Base-by-base conservation (phyloP, 108 stramenopile genomes). In the Cyclostephanos tholiformis region DNA sequence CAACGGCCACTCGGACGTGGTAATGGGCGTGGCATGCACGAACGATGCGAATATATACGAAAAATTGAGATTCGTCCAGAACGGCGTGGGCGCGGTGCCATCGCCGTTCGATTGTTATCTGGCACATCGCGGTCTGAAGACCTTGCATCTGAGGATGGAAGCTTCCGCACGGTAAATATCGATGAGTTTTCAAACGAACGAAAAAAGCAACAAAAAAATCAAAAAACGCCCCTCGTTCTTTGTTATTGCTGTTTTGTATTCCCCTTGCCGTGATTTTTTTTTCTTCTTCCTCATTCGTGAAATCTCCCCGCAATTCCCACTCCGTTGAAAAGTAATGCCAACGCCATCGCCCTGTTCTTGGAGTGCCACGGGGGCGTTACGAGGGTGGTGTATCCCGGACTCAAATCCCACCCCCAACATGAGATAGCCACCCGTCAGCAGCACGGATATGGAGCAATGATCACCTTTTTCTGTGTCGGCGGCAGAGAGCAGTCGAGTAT, bases 31-130 rank as follows among this genome's bases (percentile, higher is more conserved):
- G 29, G 93, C 91, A 2, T 85, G 91, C 52, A 79, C 87, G 44
- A 91, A 91, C 74, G 30, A 74, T 52, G 87, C 84, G 16, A 76
- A 80, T 23, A 52, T 96, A 12, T 80, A 88, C 29, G 77, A 89
- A 65, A 74, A 83, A 49, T 74, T 97, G 19, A 57, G 90, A 44
- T 95, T 95, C 68, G 77, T 81, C 39, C 97, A 98, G 74, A 97
- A 97, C 74, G 89, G 91, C 19, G 81, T 92, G 19, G 97, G 96
- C n/a, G 92, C 93, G 12, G 95, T 96, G 14, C 95, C 94, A 14
- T 83, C 85, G 20, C 95, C 97, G 4, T 95, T 93, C 75, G 97
- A 96, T 68, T 90, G 91, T 71, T 97, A 86, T 72, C 68, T 96
- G 66, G 92, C 93, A 51, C 88, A 93, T 69, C 74, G 97, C 17